A percentile compares a stretch with the other conserved stretches of the same genome.
Conservation (phyloP, 2,329 filamentous ascomycete species). For the Diaporthe eres region DNA sequence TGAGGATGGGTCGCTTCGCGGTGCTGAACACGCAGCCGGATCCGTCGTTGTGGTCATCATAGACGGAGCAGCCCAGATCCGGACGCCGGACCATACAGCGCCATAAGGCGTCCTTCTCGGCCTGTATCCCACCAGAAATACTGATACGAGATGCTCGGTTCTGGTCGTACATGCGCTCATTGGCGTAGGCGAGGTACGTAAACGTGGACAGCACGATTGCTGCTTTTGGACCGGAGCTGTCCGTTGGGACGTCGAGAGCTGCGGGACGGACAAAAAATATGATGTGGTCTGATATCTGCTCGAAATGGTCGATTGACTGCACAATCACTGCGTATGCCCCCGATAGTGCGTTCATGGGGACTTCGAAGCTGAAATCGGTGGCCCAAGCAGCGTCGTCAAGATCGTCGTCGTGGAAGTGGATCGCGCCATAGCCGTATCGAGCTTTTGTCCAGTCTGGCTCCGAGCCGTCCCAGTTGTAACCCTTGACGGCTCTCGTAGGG, state of each 20-base stretch:
- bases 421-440: neutral
- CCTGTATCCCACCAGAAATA: neutral
- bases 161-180: neutral
- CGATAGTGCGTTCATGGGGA: neutral
- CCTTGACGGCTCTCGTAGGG: neutral
- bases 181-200: neutral
- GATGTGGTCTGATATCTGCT: neutral
- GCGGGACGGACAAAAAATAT: neutral
- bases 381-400: neutral
- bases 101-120: neutral
- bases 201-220: neutral
- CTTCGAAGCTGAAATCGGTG: neutral
- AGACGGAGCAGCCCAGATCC: neutral
- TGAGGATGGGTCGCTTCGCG: neutral
- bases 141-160: neutral
- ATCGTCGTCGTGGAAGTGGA: neutral
- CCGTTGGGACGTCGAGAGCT: neutral
- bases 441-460: neutral
- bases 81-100: neutral
- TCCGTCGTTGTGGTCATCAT: neutral
- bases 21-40: neutral
- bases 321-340: neutral
- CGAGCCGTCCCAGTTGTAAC: neutral
- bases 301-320: neutral
- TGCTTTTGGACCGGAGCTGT: neutral